Evolutionary conservation across 2,329 filamentous ascomycete genomes (phyloP).

Genomic region (Colletotrichum orbiculare): DNA sequence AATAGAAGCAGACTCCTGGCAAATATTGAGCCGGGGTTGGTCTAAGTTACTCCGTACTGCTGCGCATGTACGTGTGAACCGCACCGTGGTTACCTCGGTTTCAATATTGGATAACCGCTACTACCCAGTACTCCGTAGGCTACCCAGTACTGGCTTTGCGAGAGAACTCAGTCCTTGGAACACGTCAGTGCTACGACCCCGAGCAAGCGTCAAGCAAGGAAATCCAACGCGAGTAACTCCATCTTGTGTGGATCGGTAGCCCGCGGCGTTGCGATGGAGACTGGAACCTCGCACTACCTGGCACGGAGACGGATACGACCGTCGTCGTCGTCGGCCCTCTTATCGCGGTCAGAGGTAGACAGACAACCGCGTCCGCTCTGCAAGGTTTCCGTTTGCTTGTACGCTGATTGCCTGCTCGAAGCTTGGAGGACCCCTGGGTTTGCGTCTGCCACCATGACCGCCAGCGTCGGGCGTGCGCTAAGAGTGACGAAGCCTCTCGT

Average conservation of each 20-base stretch:
- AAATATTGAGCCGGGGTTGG: background rate
- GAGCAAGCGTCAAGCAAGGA: constrained; percentile 6
- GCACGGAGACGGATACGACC: background rate
- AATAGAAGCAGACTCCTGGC: background rate
- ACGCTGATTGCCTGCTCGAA: too few species aligned
- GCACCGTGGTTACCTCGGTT: background rate
- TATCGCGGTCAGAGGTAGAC: constrained; percentile 8
- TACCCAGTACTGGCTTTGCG: too few species aligned
- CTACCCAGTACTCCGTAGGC: too few species aligned
- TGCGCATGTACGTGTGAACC: background rate
- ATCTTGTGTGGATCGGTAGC: constrained; percentile 27
- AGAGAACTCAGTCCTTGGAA: too few species aligned
- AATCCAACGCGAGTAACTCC: constrained; percentile 3
- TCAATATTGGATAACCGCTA: background rate
- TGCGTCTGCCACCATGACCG: background rate
- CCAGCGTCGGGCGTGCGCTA: constrained; percentile 15
- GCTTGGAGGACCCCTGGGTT: background rate
- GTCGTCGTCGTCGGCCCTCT: background rate
- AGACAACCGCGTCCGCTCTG: background rate
- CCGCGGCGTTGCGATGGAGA: constrained; percentile 19
- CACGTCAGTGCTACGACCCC: too few species aligned
- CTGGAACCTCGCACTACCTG: constrained; percentile 1
- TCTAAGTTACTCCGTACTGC: background rate
- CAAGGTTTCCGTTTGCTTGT: too few species aligned
- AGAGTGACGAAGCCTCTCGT: background rate